Evolutionary conservation across 306 rosid species (phyloP), one percentile per base, ranked within the genome.

Genomic region (Ochetophila trinervis): DNA sequence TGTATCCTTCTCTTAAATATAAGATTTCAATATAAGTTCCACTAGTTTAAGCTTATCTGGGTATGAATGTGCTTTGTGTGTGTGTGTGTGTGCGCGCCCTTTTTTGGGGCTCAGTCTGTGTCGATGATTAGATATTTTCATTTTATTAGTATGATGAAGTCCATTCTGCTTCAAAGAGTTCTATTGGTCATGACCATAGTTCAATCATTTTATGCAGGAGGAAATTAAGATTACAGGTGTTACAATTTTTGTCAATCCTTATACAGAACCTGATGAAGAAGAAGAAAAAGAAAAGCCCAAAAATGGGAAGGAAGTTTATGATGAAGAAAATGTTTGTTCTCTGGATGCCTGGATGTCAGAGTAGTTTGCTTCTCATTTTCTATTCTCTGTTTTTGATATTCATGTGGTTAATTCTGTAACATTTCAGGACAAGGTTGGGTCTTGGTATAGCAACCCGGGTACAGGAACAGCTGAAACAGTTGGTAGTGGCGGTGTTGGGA

Each of bases 241-340:
- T 65, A 78, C 90, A 10, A 68, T 83, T 69, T 94, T 90, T 64
- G 91, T 94, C 70, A 94, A 94, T 77, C 96, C 99, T 22, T 88
- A 90, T 72, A 36, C 87, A 6, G 99, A 94, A 75, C 96, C 90
- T n/a, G 97, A 90, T 19, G 99, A 89, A 78, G 98, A 87, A 73
- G 83, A 85, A 65, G 85, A 84, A 70, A 78, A 82, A 81, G 82
- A 77, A 53, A 82, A 79, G 67, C 82, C 80, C 40, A 73, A 86
- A 73, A 76, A 67, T 35, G 87, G 79, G 75, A 77, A 83, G 87
- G 76, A 76, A 74, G 85, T 68, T 47, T 78, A 45, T 72, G 99
- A 90, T 82, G 97, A 80, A 77, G 97, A 94, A 57, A 81, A 90
- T 66, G 99, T 94, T 63, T 49, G 89, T 86, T 80, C 66, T 36